Percentiles rank a stretch among this genome's conserved stretches.
Evolutionary conservation across 2,329 filamentous ascomycete species (phyloP).

Genomic region (Alternaria sp.): DNA sequence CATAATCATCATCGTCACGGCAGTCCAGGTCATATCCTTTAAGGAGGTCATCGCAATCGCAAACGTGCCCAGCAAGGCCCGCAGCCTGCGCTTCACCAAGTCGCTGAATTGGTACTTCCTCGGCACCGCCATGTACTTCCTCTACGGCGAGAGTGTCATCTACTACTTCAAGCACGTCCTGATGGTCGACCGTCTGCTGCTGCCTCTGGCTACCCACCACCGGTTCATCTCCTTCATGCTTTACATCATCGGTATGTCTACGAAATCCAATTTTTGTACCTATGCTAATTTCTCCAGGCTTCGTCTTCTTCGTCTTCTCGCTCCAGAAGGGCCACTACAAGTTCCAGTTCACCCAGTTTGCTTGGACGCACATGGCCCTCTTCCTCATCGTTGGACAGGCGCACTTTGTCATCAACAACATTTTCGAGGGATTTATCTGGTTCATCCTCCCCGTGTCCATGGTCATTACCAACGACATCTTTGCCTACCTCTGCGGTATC

Average conservation of each 20-base stretch:
- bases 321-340: constrained; percentile 95
- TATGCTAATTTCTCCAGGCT: constrained; percentile 65
- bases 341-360: constrained; percentile 99
- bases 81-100: constrained; percentile 92
- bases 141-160: constrained; percentile 98
- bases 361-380: constrained; percentile 99
- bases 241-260: constrained; percentile 84
- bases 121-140: constrained; percentile 98
- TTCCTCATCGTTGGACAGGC: constrained; percentile 98
- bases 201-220: constrained; percentile 95
- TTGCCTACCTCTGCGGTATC: constrained; percentile 96
- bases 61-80: constrained; percentile 88
- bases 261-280: neutral
- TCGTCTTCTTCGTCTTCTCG: constrained; percentile 96
- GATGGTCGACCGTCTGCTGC: constrained; percentile 87
- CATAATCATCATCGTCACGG: constrained; percentile 90
- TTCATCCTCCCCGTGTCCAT: constrained; percentile 95
- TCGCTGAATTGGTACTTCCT: constrained; percentile 99
- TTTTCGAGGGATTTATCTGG: constrained; percentile 99
- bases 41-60: constrained; percentile 99
- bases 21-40: constrained; percentile 95
- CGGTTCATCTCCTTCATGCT: constrained; percentile 98
- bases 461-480: constrained; percentile 98
- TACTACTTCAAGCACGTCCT: constrained; percentile 99
- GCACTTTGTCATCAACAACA: constrained; percentile 99